These are phyloP conservation scores for Nicotiana tomentosiformis DNA, from an alignment of 257 asterid genomes.

Conservation along the genomic window DNA sequence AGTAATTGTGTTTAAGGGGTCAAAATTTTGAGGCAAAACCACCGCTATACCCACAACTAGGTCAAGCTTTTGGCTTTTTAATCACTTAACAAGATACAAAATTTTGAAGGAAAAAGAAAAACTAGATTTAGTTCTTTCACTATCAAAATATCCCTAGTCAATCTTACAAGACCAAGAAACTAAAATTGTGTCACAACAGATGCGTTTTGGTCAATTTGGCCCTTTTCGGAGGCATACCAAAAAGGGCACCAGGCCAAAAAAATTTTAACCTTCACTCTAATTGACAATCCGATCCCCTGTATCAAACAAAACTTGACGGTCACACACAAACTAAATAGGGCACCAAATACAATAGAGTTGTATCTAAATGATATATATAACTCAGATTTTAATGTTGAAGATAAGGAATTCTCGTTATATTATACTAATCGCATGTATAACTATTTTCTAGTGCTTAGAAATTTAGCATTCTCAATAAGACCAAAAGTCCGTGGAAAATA, in stretches of 20 bases:
- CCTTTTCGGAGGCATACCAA: neutral
- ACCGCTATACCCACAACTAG: neutral
- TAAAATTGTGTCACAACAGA: too few species aligned
- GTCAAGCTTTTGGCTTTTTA: neutral
- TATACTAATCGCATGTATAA: neutral
- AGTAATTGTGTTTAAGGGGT: neutral
- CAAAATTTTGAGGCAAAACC: neutral
- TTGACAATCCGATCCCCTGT: too few species aligned
- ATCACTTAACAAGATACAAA: neutral
- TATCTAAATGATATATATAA: neutral
- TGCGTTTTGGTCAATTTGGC: neutral
- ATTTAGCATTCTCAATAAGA: too few species aligned
- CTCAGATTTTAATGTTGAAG: neutral
- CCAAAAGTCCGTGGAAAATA: too few species aligned
- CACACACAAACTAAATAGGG: neutral
- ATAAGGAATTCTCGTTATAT: too few species aligned
- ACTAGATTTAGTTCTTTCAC: neutral
- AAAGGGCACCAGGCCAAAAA: neutral
- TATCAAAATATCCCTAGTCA: neutral
- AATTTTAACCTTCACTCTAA: too few species aligned
- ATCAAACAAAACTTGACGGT: too few species aligned
- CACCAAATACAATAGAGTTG: neutral
- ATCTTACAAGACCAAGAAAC: neutral
- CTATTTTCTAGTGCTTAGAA: too few species aligned
- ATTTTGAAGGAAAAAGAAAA: neutral